Conservation (phyloP, 495 filamentous ascomycete species). For the Pseudoneurospora amorphoporcata region DNA sequence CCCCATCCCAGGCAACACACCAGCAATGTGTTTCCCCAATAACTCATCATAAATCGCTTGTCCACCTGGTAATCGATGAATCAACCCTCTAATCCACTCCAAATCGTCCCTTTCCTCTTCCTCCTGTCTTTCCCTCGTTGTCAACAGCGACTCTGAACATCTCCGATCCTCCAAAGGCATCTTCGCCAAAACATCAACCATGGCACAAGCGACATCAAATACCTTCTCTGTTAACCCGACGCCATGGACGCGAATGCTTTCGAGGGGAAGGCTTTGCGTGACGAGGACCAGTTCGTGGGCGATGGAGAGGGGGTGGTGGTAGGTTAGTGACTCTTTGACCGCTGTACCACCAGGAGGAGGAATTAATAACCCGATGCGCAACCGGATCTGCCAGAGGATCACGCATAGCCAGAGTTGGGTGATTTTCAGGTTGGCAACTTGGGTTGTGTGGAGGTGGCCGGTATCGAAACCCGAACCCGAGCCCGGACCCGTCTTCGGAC, state of each 20-base stretch:
- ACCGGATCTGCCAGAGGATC: slow-evolving; percentile 58
- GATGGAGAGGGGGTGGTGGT: slow-evolving; percentile 47
- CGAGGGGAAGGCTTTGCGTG: slow-evolving; percentile 40
- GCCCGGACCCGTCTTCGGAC: too few relatives aligned
- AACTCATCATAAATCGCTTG: not conserved
- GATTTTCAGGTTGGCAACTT: slow-evolving; percentile 59
- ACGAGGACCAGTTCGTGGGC: slow-evolving; percentile 44
- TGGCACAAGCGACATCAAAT: slow-evolving; percentile 46
- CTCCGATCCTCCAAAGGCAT: slow-evolving; percentile 14
- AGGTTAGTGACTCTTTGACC: slow-evolving; percentile 16
- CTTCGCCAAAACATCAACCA: slow-evolving; percentile 40
- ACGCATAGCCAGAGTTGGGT: slow-evolving; percentile 68
- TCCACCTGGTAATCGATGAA: not conserved
- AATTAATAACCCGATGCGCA: slow-evolving; percentile 24
- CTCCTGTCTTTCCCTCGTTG: not conserved
- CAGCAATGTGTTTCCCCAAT: not conserved
- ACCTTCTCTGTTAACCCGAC: slow-evolving; percentile 51
- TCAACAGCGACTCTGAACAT: not conserved
- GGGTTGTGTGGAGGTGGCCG: slow-evolving; percentile 49
- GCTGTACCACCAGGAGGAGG: not conserved
- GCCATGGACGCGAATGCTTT: slow-evolving; percentile 50
- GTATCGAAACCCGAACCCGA: not conserved
- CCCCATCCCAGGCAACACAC: not conserved
- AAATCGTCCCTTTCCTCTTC: not conserved
- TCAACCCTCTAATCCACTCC: not conserved